Conservation (phyloP, 371 early-diverging fungal genomes). For the Neoconidiobolus thromboides region DNA sequence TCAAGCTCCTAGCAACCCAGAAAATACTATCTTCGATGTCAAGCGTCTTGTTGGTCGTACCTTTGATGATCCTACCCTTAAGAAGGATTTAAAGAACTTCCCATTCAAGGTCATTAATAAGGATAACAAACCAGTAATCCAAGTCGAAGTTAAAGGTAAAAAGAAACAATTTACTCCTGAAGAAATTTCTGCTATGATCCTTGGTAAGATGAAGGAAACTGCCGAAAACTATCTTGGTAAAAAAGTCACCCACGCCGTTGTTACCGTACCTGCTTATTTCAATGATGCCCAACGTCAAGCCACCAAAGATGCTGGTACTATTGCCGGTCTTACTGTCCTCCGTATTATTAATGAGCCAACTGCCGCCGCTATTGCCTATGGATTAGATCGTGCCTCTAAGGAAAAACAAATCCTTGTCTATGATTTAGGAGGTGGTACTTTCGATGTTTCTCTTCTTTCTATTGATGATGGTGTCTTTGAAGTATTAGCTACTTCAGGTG, state of each 20-base stretch:
- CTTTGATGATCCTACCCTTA: slow-evolving; percentile 64
- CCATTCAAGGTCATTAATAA: slow-evolving; percentile 74
- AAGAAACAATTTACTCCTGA: slow-evolving; percentile 89
- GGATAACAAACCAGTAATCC: slow-evolving; percentile 58
- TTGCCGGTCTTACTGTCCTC: slow-evolving; percentile 55
- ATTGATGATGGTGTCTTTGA: slow-evolving; percentile 78
- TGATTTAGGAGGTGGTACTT: slow-evolving; percentile 94
- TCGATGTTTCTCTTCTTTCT: slow-evolving; percentile 79
- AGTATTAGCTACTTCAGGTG: slow-evolving; percentile 73
- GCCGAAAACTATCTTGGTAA: slow-evolving; percentile 91
- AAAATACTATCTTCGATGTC: slow-evolving; percentile 81
- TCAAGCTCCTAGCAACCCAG: slow-evolving; percentile 54
- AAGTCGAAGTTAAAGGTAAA: slow-evolving; percentile 65
- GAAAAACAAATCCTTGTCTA: slow-evolving; percentile 68
- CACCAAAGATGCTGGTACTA: slow-evolving; percentile 61
- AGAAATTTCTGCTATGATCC: slow-evolving; percentile 86
- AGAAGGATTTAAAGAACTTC: slow-evolving; percentile 76
- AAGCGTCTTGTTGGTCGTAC: slow-evolving; percentile 89
- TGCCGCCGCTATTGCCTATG: slow-evolving; percentile 90
- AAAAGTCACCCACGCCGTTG: slow-evolving; percentile 79
- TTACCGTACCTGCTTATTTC: slow-evolving; percentile 96
- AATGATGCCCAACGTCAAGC: slow-evolving; percentile 64
- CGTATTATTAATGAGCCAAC: slow-evolving; percentile 89
- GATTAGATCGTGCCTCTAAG: slow-evolving; percentile 39
- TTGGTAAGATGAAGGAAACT: slow-evolving; percentile 91